Percentiles rank a stretch among this genome's conserved stretches.
phyloP scores from a whole-genome alignment of 139 green algal genomes.

The Chara braunii region DNA sequence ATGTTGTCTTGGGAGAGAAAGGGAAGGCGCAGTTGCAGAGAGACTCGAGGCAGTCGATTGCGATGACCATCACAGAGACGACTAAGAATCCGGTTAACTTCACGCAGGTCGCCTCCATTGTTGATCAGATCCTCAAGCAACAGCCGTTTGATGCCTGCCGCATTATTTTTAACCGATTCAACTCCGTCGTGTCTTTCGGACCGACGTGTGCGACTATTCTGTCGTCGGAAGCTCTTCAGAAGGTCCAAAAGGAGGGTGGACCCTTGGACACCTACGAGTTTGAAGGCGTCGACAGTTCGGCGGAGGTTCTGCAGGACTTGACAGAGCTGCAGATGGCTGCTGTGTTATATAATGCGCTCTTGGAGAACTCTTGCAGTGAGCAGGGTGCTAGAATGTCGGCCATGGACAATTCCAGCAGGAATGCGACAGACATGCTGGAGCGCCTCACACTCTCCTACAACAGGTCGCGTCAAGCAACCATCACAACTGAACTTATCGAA shows the following conservation, averaged over 20 bases:
- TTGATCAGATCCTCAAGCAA: conserved; percentile 84
- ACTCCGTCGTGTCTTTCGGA: conserved; percentile 83
- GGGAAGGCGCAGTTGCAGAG: conserved; percentile 73
- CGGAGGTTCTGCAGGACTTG: conserved; percentile 83
- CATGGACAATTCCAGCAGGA: conserved; percentile 98
- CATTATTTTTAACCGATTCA: conserved; percentile 92
- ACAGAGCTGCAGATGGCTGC: conserved; percentile 91
- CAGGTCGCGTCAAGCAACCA: conserved; percentile 75
- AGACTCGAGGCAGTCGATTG: conserved; percentile 44
- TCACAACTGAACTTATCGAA: conserved; percentile 97
- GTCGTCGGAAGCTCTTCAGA: conserved; percentile 57
- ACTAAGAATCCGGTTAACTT: conserved; percentile 69
- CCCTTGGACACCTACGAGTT: conserved; percentile 83
- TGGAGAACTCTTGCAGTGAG: conserved; percentile 96
- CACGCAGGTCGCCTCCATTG: conserved; percentile 65
- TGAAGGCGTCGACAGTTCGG: conserved; percentile 65
- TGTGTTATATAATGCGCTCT: conserved; percentile 80
- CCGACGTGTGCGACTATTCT: conserved; percentile 88
- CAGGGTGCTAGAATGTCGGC: conserved; percentile 88
- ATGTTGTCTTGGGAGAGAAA: conserved; percentile 85
- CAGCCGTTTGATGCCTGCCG: conserved; percentile 63
- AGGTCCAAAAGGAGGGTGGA: neutral
- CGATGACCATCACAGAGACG: conserved; percentile 51
- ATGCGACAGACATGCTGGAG: conserved; percentile 88
- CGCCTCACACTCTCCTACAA: conserved; percentile 95